Evolutionary conservation across 2,329 filamentous ascomycete genomes (phyloP), one percentile per base, ranked within the genome.

Genomic region (Aspergillus bombycis): DNA sequence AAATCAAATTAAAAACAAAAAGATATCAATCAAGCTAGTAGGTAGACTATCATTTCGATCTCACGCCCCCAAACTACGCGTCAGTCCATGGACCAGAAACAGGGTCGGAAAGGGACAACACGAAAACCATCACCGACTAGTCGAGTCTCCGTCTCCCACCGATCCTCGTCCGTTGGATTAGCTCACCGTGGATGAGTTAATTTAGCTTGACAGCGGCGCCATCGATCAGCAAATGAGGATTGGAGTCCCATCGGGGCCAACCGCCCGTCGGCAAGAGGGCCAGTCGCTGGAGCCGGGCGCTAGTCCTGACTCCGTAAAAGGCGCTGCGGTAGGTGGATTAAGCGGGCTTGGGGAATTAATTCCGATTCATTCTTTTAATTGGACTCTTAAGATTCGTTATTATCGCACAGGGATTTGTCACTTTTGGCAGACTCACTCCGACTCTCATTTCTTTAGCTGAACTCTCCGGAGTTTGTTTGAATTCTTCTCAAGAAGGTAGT

Each of bases 291-390:
- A 50, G 23, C 26, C 32, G n/a, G 43, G 48, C 61, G 46, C 62
- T 63, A 63, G 58, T 23, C 53, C 58, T 38, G 54, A 63, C 58
- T 57, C 48, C 54, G 58, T 48, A 30, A 56, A 38, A 41, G 61
- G 45, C 46, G 14, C 19, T 57, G 54, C 28, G 52, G 54, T 57
- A 50, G 38, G 48, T 38, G 53, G 62, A 14, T 60, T 53, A 56
- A 57, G 58, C 58, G 58, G 57, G 36, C 54, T 36, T 41, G 55
- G 45, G 53, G 43, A 52, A 52, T 53, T 19, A 4, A 36, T 38
- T 38, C 2, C 26, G 26, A 38, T 16, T 19, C 0, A 3, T 8
- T 19, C 12, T 8, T 38, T 19, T 30, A 28, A 48, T 57, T 61
- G 53, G 34, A 52, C 46, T 23, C 32, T n/a, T 19, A 32, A 4